A percentile compares a stretch with the other conserved stretches of the same genome.
phyloP scores from a whole-genome alignment of 1,139 yeast species.

The Zygoascus meyerae region DNA sequence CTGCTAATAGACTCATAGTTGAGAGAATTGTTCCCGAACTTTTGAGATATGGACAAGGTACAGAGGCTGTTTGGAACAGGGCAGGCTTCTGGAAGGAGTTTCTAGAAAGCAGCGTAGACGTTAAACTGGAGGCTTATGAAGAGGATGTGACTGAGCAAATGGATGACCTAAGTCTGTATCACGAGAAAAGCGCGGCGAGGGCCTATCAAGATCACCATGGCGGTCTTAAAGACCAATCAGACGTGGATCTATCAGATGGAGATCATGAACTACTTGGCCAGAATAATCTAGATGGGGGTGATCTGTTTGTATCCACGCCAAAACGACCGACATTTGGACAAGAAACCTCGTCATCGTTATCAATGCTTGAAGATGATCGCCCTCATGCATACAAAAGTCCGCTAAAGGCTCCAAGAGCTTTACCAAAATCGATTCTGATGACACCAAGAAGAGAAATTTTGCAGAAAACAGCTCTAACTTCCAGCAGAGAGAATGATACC shows the following conservation, averaged over 20 bases:
- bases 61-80: constrained; percentile 54
- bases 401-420: constrained; percentile 1
- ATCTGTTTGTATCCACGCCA: constrained; percentile 9
- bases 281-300: background rate
- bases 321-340: background rate
- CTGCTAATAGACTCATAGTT: constrained; percentile 57
- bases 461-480: background rate
- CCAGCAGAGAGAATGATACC: background rate
- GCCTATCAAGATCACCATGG: background rate
- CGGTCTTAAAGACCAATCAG: background rate
- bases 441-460: background rate
- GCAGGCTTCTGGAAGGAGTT: constrained; percentile 66
- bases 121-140: constrained; percentile 53
- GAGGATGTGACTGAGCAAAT: constrained; percentile 33
- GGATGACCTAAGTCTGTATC: constrained; percentile 9
- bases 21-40: constrained; percentile 59
- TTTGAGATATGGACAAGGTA: constrained; percentile 50
- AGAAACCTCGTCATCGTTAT: background rate
- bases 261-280: constrained; percentile 1
- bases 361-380: background rate
- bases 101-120: constrained; percentile 71
- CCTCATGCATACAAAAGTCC: background rate
- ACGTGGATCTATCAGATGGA: constrained; percentile 6
- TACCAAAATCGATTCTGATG: background rate
- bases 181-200: constrained; percentile 1